phyloP scores from a whole-genome alignment of 2,329 filamentous ascomycete genomes.

The Lachnellula willkommii region DNA sequence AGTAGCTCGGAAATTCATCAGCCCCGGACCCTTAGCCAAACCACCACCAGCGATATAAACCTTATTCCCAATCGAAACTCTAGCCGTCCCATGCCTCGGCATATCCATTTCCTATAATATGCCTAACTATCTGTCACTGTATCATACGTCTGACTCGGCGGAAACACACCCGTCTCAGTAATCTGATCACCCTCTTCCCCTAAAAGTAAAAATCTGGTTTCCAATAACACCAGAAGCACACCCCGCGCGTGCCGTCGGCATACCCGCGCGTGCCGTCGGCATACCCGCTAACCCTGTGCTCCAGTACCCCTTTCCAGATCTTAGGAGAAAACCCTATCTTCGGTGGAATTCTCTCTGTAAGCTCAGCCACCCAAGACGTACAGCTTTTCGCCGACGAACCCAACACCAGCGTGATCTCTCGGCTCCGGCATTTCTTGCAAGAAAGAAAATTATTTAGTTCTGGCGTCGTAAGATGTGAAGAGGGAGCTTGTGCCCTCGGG shows the following conservation, averaged over 20 bases:
- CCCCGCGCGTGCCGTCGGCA: neutral
- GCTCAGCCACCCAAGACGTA: slow-evolving; percentile 29
- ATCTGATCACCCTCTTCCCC: neutral
- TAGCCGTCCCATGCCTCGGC: neutral
- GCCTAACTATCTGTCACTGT: neutral
- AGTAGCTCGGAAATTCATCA: neutral
- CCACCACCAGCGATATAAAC: neutral
- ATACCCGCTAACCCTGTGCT: slow-evolving; percentile 14
- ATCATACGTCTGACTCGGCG: neutral
- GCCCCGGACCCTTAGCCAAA: neutral
- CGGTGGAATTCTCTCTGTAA: slow-evolving; percentile 29
- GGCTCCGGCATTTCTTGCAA: slow-evolving; percentile 32
- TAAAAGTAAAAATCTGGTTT: neutral
- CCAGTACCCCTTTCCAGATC: slow-evolving; percentile 31
- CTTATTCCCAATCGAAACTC: neutral
- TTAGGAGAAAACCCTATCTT: slow-evolving; percentile 34
- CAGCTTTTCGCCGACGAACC: slow-evolving; percentile 31
- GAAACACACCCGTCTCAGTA: neutral
- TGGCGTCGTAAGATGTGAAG: slow-evolving; percentile 32
- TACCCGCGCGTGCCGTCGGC: neutral
- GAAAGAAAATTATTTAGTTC: slow-evolving; percentile 23
- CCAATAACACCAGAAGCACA: neutral
- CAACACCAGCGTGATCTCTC: slow-evolving; percentile 33
- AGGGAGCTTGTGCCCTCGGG: slow-evolving; percentile 21
- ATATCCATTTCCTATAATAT: neutral